Evolutionary conservation across 2,329 filamentous ascomycete species (phyloP).

Genomic region (Hypomyces perniciosus): DNA sequence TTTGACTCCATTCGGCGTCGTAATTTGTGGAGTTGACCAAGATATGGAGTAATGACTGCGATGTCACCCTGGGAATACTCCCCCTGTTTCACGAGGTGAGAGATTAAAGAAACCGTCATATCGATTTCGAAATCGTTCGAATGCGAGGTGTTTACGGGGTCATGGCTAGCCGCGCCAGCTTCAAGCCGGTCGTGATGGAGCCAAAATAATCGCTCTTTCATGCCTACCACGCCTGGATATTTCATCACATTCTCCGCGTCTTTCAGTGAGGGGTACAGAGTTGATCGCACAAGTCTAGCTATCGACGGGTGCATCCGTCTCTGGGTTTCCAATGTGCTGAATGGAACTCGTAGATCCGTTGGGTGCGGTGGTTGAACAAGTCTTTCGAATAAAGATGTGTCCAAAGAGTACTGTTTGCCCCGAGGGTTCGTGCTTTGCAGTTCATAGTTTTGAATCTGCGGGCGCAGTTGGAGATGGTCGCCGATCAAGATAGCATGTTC

Average conservation of each 20-base stretch:
- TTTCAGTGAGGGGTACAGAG: conserved; percentile 50
- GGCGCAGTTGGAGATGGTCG: conserved; percentile 57
- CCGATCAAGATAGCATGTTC: conserved; percentile 59
- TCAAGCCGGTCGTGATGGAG: conserved; percentile 51
- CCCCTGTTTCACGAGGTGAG: conserved; percentile 61
- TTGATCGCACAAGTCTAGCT: conserved; percentile 49
- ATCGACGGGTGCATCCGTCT: conserved; percentile 61
- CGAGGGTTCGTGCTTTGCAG: conserved; percentile 45
- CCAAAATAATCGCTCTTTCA: conserved; percentile 54
- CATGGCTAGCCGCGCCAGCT: conserved; percentile 24
- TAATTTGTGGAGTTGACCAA: conserved; percentile 50
- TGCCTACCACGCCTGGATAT: conserved; percentile 46
- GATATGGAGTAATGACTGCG: conserved; percentile 63
- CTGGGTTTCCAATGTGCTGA: conserved; percentile 48
- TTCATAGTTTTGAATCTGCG: conserved; percentile 49
- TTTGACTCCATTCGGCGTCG: conserved; percentile 36
- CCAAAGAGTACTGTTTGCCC: conserved; percentile 47
- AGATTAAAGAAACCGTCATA: conserved; percentile 57
- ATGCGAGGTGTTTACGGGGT: conserved; percentile 38
- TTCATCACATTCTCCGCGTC: conserved; percentile 38
- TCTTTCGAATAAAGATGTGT: conserved; percentile 57
- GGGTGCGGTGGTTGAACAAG: conserved; percentile 34
- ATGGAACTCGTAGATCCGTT: conserved; percentile 21
- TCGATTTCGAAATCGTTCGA: conserved; percentile 56
- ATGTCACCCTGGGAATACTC: conserved; percentile 55